A percentile compares a stretch with the other conserved stretches of the same genome.
phyloP scores from a whole-genome alignment of 1,284 basidiomycete genomes.

The Agroathelia rolfsii region DNA sequence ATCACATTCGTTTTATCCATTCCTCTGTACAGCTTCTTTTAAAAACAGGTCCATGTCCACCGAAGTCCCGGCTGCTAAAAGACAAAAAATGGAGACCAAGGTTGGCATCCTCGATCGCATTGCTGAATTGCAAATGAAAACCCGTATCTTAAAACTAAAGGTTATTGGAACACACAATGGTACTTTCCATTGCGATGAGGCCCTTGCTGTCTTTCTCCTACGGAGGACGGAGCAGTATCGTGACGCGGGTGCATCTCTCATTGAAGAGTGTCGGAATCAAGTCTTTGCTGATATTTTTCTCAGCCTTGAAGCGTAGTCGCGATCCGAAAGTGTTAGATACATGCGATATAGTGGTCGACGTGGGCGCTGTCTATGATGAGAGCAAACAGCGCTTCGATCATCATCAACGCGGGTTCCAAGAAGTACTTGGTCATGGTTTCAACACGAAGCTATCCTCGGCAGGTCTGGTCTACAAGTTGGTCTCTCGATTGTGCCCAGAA shows the following conservation, averaged over 20 bases:
- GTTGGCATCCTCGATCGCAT: too few species aligned
- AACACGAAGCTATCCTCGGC: conserved; percentile 88
- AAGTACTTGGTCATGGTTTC: conserved; percentile 82
- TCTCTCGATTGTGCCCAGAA: conserved; percentile 6
- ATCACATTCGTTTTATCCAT: too few species aligned
- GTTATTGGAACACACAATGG: conserved; percentile 90
- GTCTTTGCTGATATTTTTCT: too few species aligned
- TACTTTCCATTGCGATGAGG: conserved; percentile 96
- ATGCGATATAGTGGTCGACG: conserved; percentile 96
- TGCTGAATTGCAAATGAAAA: too few species aligned
- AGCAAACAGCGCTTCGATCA: conserved; percentile 82
- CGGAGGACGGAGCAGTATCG: conserved; percentile 71
- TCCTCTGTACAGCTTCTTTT: conserved; percentile 3
- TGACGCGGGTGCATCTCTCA: conserved; percentile 59
- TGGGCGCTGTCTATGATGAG: conserved; percentile 88
- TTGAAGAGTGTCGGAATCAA: too few species aligned
- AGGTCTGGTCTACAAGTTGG: conserved; percentile 89
- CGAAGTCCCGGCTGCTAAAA: conserved; percentile 28
- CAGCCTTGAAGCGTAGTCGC: conserved; percentile 74
- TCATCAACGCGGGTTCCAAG: conserved; percentile 89
- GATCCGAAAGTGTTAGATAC: conserved; percentile 73
- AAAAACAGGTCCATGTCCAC: conserved; percentile 23
- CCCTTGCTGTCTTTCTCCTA: conserved; percentile 87
- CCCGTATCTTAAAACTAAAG: too few species aligned
- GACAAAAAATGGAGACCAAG: conserved; percentile 40